A percentile compares a stretch with the other conserved stretches of the same genome.
Evolutionary conservation across 2,329 filamentous ascomycete species (phyloP).

Genomic region (Aspergillus transmontanensis): DNA sequence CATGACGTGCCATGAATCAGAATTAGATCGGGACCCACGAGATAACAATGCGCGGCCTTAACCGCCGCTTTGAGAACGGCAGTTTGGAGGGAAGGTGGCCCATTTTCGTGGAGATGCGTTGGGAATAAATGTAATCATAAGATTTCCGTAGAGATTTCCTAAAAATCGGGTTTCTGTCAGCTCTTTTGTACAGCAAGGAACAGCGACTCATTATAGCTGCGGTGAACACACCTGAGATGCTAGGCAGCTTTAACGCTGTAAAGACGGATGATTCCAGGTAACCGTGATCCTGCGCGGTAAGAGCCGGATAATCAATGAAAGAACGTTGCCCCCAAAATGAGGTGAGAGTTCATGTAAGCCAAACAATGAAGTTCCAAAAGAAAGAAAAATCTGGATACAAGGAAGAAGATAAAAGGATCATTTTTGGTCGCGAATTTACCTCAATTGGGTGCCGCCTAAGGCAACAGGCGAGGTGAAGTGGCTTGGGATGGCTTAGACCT

Average conservation of each 20-base stretch:
- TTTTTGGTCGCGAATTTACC: not conserved
- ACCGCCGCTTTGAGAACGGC: conserved; percentile 56
- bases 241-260: not conserved
- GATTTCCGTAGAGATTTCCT: not conserved
- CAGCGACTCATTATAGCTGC: not conserved
- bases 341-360: not conserved
- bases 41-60: conserved; percentile 54
- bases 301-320: not conserved
- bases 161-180: not conserved
- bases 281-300: conserved; percentile 15
- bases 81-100: conserved; percentile 44
- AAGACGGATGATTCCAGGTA: not conserved
- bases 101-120: conserved; percentile 19
- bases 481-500: not conserved
- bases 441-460: conserved; percentile 5
- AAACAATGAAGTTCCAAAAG: not conserved
- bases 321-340: not conserved
- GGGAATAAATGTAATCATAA: not conserved
- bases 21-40: conserved; percentile 45
- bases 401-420: not conserved
- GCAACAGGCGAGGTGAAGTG: conserved; percentile 5
- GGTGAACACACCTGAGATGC: not conserved
- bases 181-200: not conserved
- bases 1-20: conserved; percentile 1
- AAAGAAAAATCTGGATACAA: not conserved